These are phyloP conservation scores for Colletotrichum ledebouriae DNA, from an alignment of 2,329 filamentous ascomycete genomes.

Conservation along the genomic window DNA sequence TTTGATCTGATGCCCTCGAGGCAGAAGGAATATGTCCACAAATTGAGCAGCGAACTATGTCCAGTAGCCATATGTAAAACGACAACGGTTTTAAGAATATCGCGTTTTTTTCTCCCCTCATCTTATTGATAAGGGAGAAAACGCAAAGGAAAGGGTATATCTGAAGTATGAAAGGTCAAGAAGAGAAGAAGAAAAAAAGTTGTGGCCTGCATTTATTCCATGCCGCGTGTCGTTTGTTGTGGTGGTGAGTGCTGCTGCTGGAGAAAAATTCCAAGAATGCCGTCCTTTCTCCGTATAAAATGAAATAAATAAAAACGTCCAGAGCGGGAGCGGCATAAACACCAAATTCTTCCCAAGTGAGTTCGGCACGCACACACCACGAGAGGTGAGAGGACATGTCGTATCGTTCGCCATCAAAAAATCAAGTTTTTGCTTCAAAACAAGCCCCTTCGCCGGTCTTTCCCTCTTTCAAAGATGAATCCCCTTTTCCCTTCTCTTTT, in stretches of 20 bases:
- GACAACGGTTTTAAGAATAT: too few relatives aligned
- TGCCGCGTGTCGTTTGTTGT: slow-evolving; percentile 1
- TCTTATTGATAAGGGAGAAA: background rate
- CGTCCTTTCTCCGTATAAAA: slow-evolving; percentile 3
- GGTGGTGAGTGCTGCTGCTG: background rate
- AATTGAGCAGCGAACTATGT: slow-evolving; percentile 12
- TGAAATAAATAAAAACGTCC: background rate
- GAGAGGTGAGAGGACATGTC: too few relatives aligned
- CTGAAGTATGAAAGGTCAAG: slow-evolving; percentile 11
- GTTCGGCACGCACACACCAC: too few relatives aligned
- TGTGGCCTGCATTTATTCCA: background rate
- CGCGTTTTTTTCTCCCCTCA: slow-evolving; percentile 14
- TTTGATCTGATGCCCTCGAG: background rate
- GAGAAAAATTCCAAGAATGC: slow-evolving; percentile 2
- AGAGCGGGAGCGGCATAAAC: background rate
- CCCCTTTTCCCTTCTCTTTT: slow-evolving; percentile 17
- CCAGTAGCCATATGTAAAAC: slow-evolving; percentile 14
- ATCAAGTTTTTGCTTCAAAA: slow-evolving; percentile 5
- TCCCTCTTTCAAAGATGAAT: background rate
- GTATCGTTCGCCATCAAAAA: slow-evolving; percentile 8
- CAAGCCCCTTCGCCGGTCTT: background rate
- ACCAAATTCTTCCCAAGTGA: background rate
- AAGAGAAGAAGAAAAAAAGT: background rate
- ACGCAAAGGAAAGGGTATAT: slow-evolving; percentile 41
- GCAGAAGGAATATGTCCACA: background rate